Base-by-base conservation (phyloP, 495 filamentous ascomycete species). In the Rhizodiscina lignyota region DNA sequence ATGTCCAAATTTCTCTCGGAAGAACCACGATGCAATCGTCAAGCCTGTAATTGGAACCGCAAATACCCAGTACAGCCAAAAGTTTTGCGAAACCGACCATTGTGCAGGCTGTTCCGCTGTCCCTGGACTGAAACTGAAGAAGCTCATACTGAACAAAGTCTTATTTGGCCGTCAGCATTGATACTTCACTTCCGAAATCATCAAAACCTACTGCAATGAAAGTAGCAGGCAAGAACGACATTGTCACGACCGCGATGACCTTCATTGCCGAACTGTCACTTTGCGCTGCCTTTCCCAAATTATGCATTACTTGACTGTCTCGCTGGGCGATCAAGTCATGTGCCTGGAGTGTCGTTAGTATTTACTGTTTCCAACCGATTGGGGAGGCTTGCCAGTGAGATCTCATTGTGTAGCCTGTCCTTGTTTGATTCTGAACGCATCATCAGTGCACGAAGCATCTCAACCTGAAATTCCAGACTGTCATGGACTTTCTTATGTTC, bases 261-360 rank as follows among this genome's bases (percentile, higher is more conserved):
- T 55, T 64, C 55, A 59, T 60, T 13, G 56, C 50, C n/a, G 36
- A 39, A 40, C 58, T 61, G 36, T 64, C 61, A 26, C 16, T 22
- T 31, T 39, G 5, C 17, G 35, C 37, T 18, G 36, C 40, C 4
- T 38, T 21, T 4, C 37, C 37, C 17, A 40, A 39, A 8, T 33
- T 18, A 17, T 32, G 11, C 5, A n/a, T 30, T 5, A 22, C 22
- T 37, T 30, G 11, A 12, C 4, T 5, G 11, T 37, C 11, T 27
- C 24, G 24, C 24, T 27, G 24, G 24, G 24, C 13, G 6, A 27
- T 27, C 24, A 27, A 8, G 13, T 27, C 13, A 13, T 27, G 13
- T 13, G 24, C 24, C 24, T 27, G 13, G 24, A 27, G 13, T 27
- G 24, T 27, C n/a, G 13, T 27, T 27, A 27, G 22, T 33, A 30